Evolutionary conservation across 2,329 filamentous ascomycete genomes (phyloP).

Genomic region (Claviceps pusilla): DNA sequence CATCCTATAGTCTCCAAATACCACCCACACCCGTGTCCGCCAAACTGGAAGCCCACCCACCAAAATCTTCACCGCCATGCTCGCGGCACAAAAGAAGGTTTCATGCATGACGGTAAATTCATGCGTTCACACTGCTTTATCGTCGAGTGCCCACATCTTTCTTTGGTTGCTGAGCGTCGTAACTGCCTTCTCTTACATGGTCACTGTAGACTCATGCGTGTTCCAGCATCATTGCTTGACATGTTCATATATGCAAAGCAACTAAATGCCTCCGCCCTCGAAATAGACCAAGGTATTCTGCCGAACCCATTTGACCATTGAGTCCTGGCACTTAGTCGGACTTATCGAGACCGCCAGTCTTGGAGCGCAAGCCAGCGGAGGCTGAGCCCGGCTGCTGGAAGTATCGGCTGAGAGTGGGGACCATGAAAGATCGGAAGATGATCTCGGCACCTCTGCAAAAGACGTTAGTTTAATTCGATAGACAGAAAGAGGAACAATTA

Average conservation of each 20-base stretch:
- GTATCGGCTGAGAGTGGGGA: slow-evolving; percentile 84
- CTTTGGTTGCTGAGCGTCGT: neutral
- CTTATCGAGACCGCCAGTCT: slow-evolving; percentile 66
- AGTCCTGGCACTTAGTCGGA: slow-evolving; percentile 35
- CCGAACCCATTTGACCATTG: neutral
- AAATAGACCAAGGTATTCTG: neutral
- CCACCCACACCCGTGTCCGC: neutral
- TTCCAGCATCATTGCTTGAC: neutral
- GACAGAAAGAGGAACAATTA: neutral
- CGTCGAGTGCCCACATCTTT: neutral
- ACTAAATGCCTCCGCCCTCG: neutral
- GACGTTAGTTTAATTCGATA: neutral
- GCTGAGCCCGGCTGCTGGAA: slow-evolving; percentile 58
- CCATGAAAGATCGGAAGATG: slow-evolving; percentile 90
- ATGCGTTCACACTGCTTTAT: neutral
- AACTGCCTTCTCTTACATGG: neutral
- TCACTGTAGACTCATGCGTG: neutral
- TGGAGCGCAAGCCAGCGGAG: slow-evolving; percentile 73
- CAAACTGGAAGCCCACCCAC: neutral
- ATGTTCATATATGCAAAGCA: neutral
- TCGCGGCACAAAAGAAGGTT: neutral
- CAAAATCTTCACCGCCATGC: neutral
- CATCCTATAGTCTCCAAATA: neutral
- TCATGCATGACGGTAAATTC: neutral
- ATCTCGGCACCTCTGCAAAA: slow-evolving; percentile 70